These are phyloP conservation scores for Ambrosia hybrid DNA, from an alignment of 140 eudicot genomes.

Conservation along the genomic window DNA sequence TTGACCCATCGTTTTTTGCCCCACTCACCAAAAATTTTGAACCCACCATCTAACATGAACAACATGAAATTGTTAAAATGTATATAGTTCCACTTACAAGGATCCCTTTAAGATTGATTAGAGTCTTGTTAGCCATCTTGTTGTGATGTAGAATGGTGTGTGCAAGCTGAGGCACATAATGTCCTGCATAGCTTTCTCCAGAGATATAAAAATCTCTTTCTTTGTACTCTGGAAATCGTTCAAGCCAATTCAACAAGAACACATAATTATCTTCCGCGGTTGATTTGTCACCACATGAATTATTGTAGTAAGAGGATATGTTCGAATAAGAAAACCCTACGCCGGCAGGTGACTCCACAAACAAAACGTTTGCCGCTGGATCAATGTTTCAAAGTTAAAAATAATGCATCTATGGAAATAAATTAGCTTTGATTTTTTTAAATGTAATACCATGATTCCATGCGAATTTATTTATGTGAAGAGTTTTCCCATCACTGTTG, in stretches of 20 bases:
- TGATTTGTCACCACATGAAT: conserved; percentile 41
- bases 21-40: too few species aligned
- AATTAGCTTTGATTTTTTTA: background rate
- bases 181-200: conserved; percentile 91
- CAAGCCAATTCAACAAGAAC: conserved; percentile 72
- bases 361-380: conserved; percentile 69
- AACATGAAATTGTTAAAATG: background rate
- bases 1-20: too few species aligned
- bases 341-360: conserved; percentile 82
- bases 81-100: conserved; percentile 39
- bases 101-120: conserved; percentile 80
- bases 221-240: conserved; percentile 72
- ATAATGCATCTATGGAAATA: background rate
- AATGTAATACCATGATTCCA: conserved; percentile 58
- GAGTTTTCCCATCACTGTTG: conserved; percentile 73
- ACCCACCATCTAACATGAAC: background rate
- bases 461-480: conserved; percentile 49
- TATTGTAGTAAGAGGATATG: conserved; percentile 30
- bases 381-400: background rate
- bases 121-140: conserved; percentile 40
- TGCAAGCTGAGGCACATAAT: conserved; percentile 87
- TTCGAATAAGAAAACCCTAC: conserved; percentile 81
- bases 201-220: conserved; percentile 64
- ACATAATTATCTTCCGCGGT: conserved; percentile 55
- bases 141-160: conserved; percentile 61